phyloP scores from a whole-genome alignment of 2,329 filamentous ascomycete genomes.

The Lachnellula subtilissima region DNA sequence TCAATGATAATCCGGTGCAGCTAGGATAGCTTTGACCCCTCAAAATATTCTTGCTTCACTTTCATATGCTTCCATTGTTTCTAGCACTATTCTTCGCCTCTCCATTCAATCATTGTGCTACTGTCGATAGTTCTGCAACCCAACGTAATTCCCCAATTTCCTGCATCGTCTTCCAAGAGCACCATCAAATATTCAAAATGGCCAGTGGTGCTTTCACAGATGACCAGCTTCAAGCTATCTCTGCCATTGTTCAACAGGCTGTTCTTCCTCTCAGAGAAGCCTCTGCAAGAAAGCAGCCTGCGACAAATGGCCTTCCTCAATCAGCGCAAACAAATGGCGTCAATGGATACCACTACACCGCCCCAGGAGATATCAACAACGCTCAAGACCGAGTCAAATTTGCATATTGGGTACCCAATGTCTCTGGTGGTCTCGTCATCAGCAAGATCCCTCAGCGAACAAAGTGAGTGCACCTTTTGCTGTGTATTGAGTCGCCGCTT shows the following conservation, averaged over 20 bases:
- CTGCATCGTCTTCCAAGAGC: neutral
- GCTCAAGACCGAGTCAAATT: slow-evolving; percentile 42
- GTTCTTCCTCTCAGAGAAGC: neutral
- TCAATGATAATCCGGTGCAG: neutral
- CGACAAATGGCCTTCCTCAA: neutral
- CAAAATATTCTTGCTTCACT: neutral
- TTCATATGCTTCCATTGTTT: neutral
- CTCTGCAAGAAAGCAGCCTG: neutral
- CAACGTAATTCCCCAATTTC: neutral
- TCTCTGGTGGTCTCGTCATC: slow-evolving; percentile 48
- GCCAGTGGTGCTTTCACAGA: slow-evolving; percentile 4
- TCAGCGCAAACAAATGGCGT: slow-evolving; percentile 1
- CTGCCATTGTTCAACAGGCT: slow-evolving; percentile 8
- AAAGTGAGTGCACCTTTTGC: slow-evolving; percentile 2
- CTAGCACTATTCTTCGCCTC: no score
- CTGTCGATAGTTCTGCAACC: neutral
- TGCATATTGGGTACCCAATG: slow-evolving; percentile 51
- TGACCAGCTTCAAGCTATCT: slow-evolving; percentile 7
- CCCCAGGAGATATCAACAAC: slow-evolving; percentile 36
- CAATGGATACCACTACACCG: slow-evolving; percentile 21
- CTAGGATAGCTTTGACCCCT: neutral
- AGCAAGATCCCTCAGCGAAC: slow-evolving; percentile 47
- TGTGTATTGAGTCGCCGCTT: neutral
- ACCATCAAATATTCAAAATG: neutral
- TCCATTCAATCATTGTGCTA: no score